Conservation (phyloP, 2,329 filamentous ascomycete species). For the Ceratocystis ficicola region DNA sequence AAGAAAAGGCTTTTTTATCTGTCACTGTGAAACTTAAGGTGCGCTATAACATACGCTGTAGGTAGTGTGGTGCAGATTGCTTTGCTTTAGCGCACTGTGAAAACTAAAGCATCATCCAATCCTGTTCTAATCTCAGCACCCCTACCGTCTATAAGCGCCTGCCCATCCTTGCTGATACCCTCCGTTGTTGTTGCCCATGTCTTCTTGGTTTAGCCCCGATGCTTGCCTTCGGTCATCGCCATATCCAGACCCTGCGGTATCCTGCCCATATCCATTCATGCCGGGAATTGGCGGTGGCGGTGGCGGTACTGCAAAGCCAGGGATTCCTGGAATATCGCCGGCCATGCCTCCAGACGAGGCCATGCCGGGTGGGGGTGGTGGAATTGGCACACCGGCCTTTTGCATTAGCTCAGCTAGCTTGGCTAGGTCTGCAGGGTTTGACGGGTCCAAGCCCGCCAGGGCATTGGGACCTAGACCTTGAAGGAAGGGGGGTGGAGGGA, state of each 20-base stretch:
- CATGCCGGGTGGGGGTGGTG: conserved; percentile 41
- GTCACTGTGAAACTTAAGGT: too few species aligned
- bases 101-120: too few species aligned
- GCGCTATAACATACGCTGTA: background rate
- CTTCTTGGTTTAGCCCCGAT: background rate
- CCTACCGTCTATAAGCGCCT: conserved; percentile 9
- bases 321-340: conserved; percentile 27
- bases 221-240: conserved; percentile 10
- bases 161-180: conserved; percentile 13
- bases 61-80: background rate
- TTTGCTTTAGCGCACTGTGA: background rate
- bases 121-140: background rate
- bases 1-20: too few species aligned
- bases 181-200: background rate
- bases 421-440: conserved; percentile 48
- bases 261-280: conserved; percentile 14
- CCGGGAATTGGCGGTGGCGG: conserved; percentile 27
- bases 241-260: background rate
- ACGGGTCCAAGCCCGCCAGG: conserved; percentile 45
- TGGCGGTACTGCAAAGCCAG: conserved; percentile 28
- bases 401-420: conserved; percentile 54
- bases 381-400: conserved; percentile 50
- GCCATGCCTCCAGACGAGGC: conserved; percentile 32
- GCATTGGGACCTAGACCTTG: conserved; percentile 38
- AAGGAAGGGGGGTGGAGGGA: conserved; percentile 41